Evolutionary conservation across 2,329 filamentous ascomycete species (phyloP).

Genomic region (Elsinoe ampelina): DNA sequence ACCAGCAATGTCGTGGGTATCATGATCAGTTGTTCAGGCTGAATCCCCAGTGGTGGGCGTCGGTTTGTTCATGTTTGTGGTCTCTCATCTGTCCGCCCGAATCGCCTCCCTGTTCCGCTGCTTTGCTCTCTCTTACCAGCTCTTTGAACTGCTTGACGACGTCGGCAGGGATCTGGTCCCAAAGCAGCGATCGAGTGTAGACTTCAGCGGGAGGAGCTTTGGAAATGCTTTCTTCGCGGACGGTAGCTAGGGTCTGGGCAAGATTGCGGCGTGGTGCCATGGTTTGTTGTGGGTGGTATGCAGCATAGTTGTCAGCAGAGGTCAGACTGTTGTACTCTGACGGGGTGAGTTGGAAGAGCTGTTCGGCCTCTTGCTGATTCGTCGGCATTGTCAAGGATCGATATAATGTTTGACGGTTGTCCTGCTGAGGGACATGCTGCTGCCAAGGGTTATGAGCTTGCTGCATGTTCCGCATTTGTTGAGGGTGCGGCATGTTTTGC

Average conservation of each 20-base stretch:
- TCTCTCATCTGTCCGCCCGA: slow-evolving; percentile 1
- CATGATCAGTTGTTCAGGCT: background rate
- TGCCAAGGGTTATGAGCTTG: slow-evolving; percentile 5
- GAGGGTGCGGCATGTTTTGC: background rate
- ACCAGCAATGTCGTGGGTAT: background rate
- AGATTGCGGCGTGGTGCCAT: slow-evolving; percentile 53
- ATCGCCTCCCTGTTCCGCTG: slow-evolving; percentile 12
- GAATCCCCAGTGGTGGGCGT: background rate
- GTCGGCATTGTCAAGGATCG: slow-evolving; percentile 49
- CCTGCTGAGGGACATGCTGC: background rate
- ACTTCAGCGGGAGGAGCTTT: slow-evolving; percentile 66
- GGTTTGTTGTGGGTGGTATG: slow-evolving; percentile 23
- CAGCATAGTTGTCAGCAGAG: background rate
- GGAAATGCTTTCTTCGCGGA: slow-evolving; percentile 49
- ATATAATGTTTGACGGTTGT: slow-evolving; percentile 31
- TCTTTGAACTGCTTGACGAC: slow-evolving; percentile 88
- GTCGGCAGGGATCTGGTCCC: slow-evolving; percentile 86
- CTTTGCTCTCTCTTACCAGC: slow-evolving; percentile 66
- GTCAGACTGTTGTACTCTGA: slow-evolving; percentile 83
- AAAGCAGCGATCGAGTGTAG: slow-evolving; percentile 84
- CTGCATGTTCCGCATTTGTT: background rate
- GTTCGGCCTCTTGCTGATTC: slow-evolving; percentile 77
- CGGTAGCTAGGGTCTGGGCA: slow-evolving; percentile 68
- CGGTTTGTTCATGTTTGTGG: slow-evolving; percentile 2
- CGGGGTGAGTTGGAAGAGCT: slow-evolving; percentile 76